Evolutionary conservation across 202 grass and related monocot genomes (phyloP), one percentile per base, ranked within the genome.

Genomic region (Musa balbisiana): DNA sequence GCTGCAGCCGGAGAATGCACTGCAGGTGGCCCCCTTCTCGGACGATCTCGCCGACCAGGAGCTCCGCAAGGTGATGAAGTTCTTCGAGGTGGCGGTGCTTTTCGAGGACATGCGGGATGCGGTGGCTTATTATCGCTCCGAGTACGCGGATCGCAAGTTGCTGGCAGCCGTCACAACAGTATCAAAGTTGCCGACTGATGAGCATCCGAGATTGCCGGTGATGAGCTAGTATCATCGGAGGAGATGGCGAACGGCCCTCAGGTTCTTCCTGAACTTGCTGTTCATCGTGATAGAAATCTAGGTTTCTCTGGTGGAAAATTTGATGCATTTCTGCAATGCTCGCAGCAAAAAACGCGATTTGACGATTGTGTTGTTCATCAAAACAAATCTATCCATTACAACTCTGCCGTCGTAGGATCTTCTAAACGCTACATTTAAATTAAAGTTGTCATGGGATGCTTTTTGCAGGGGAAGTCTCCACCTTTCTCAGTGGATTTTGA

Each of bases 91-190:
- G 0, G 83, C 81, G 4, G 74, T 63, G 1, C 73, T 51, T 14
- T 93, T 89, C 21, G 84, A 97, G 10, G 93, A 97, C 73, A 83
- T 81, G 60, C 69, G 90, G 50, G 94, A 91, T 4, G 90, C 94
- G 17, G 82, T 97, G 78, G 85, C 60, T 52, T 76, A 76, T 83
- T 93, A 91, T 77, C 82, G 82, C 17, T 78, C 80, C 58, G 33
- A 73, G 55, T 73, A 12, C 43, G 52, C 71, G 23, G 14, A 79
- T 2, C 66, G 69, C 69, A 89, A 68, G 9, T 15, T 52, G n/a
- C 49, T 65, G 49, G 24, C 67, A 51, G 67, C 33, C 33, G 33
- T 43, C 33, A 43, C 33, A 43, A 43, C 33, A 43, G 0, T 43
- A 43, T 43, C 33, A 20, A 26, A 20, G 10, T 24, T 65, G 63